A percentile compares a stretch with the other conserved stretches of the same genome.
Evolutionary conservation across 1,284 basidiomycete species (phyloP).

Genomic region (Pseudozyma sp.): DNA sequence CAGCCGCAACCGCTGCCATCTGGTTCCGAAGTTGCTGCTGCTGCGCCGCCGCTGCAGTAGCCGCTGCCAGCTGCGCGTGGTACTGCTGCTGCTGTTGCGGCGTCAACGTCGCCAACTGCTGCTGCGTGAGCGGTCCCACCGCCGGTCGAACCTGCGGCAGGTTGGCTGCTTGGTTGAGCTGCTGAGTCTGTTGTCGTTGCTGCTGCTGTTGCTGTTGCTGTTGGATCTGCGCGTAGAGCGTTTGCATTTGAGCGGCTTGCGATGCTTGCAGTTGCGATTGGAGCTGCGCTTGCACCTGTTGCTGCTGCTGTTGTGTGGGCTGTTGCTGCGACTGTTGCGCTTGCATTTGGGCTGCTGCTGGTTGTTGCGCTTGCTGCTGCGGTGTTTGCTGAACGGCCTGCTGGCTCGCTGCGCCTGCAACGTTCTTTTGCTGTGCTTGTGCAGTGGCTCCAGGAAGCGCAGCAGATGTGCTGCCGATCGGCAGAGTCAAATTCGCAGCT

Average conservation of each 20-base stretch:
- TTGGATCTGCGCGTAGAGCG: conserved; percentile 47
- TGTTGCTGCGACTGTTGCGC: conserved; percentile 24
- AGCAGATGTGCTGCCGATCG: conserved; percentile 21
- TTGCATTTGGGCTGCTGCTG: conserved; percentile 19
- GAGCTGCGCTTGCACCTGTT: conserved; percentile 29
- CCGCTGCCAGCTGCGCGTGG: conserved; percentile 40
- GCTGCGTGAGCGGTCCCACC: conserved; percentile 33
- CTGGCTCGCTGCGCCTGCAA: conserved; percentile 6
- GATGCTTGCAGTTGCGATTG: conserved; percentile 35
- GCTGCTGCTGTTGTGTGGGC: conserved; percentile 12
- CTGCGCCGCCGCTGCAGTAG: conserved; percentile 44
- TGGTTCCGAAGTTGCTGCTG: conserved; percentile 47
- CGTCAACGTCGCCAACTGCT: conserved; percentile 36
- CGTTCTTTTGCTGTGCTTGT: conserved; percentile 23
- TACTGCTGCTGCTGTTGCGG: conserved; percentile 50
- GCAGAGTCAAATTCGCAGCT: conserved; percentile 13
- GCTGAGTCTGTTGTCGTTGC: conserved; percentile 30
- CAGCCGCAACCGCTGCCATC: conserved; percentile 44
- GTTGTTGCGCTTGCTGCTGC: conserved; percentile 18
- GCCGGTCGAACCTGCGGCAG: conserved; percentile 30
- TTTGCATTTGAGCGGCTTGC: conserved; percentile 49
- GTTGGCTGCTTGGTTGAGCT: conserved; percentile 16
- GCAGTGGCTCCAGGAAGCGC: conserved; percentile 13
- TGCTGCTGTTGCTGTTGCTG: conserved; percentile 45
- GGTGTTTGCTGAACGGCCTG: conserved; percentile 17